Base-by-base conservation (phyloP, 345 rosid species). In the Carallia pectinifolia region DNA sequence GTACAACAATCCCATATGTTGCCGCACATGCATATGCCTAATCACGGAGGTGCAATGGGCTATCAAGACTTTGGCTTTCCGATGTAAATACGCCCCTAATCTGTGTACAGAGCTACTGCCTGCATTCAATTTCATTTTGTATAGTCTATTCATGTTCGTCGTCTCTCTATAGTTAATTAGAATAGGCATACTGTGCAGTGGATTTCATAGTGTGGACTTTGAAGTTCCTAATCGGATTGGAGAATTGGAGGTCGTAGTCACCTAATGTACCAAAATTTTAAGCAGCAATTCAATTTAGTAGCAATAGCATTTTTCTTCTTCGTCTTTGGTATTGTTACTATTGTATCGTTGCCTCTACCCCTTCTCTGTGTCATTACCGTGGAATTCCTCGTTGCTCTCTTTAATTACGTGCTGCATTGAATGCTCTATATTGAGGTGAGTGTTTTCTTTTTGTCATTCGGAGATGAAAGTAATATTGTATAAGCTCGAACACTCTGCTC, bases 61-160 rank as follows among this genome's bases (percentile, higher is more conserved):
- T 77, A 71, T 66, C 74, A 65, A 61, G 70, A 59, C 60, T 79
- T 48, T 44, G 68, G 71, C 34, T 79, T 53, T 40, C 77, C 61
- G 36, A 55, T 81, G 74, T 84, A 70, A 72, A 65, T 63, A 61
- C 48, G 5, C 6, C 17, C 1, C 6, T 56, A 54, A 48, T 65
- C 23, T 55, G 71, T 58, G n/a, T 29, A 40, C 36, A 67, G 2
- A 54, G 48, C 12, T 10, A 33, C 4, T 23, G 53, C 54, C 9
- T 17, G 37, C 27, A 23, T 39, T 67, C 29, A 16, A 56, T 16
- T 38, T 38, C 71, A 30, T 38, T 27, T 1, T 67, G 71, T 67
- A 56, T 18, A 67, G 63, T 2, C 36, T 36, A 67, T 67, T 56
- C 15, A 55, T 58, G 63, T 39, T 58, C 37, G 9, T 58, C 37